Evolutionary conservation across 495 filamentous ascomycete species (phyloP).

Genomic region (Pyrenula aspistea): DNA sequence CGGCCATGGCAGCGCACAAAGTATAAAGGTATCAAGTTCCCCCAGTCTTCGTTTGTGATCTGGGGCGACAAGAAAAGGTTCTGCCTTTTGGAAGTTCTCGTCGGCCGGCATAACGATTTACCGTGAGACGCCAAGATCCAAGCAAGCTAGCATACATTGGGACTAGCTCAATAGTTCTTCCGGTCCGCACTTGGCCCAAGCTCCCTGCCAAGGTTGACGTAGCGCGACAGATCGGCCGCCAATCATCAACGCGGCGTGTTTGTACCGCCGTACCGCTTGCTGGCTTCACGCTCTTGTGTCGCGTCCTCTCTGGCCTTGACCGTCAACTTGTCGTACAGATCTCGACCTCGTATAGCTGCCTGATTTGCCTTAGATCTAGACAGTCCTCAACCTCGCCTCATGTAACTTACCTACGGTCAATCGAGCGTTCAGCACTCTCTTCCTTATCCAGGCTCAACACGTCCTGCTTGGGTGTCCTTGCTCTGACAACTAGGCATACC

Average conservation of each 20-base stretch:
- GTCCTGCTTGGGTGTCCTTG: too few relatives aligned
- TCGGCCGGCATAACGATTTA: neutral
- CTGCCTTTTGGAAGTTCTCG: conserved; percentile 1
- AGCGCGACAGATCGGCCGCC: neutral
- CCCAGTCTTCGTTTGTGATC: conserved; percentile 1
- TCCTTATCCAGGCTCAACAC: too few relatives aligned
- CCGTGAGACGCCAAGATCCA: neutral
- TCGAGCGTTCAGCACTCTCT: too few relatives aligned
- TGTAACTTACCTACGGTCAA: too few relatives aligned
- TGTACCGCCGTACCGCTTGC: neutral
- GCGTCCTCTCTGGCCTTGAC: neutral
- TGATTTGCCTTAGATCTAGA: too few relatives aligned
- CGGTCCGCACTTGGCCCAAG: neutral
- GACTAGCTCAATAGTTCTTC: neutral
- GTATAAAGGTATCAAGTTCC: conserved; percentile 19
- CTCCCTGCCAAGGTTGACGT: neutral
- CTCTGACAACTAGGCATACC: too few relatives aligned
- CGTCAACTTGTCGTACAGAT: too few relatives aligned
- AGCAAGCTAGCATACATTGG: neutral
- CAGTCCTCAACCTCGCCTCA: too few relatives aligned
- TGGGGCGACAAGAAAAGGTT: conserved; percentile 1
- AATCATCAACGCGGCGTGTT: neutral
- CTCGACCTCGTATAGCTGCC: too few relatives aligned
- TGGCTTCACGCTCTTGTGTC: neutral
- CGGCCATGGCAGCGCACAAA: conserved; percentile 45